phyloP scores from a whole-genome alignment of 2,329 filamentous ascomycete genomes.

The Epichloe coenophiala region DNA sequence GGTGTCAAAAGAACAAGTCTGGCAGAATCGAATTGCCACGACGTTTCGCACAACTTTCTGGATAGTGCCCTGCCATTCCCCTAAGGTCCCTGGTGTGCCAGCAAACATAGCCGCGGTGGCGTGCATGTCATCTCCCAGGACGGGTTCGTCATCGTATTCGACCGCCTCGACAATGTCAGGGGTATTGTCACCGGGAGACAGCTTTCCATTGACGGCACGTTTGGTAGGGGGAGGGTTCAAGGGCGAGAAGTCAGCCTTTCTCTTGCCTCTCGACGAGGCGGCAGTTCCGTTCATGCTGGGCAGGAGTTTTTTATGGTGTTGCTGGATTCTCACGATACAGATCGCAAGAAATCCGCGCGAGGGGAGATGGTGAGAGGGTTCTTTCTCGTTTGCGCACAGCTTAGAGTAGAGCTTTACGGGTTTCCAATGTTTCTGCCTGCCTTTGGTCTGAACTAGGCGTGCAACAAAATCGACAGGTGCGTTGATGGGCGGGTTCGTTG shows the following conservation, averaged over 20 bases:
- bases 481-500: background rate
- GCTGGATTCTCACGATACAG: background rate
- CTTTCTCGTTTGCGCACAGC: background rate
- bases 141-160: conserved; percentile 27
- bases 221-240: conserved; percentile 23
- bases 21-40: conserved; percentile 97
- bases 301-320: background rate
- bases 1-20: conserved; percentile 97
- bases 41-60: conserved; percentile 90
- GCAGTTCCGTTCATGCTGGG: conserved; percentile 30
- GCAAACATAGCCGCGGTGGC: conserved; percentile 21
- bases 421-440: background rate
- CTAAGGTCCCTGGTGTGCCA: conserved; percentile 25
- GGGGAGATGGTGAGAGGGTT: background rate
- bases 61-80: conserved; percentile 90
- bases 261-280: conserved; percentile 32
- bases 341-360: conserved; percentile 6
- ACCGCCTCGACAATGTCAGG: conserved; percentile 23
- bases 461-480: too few relatives aligned
- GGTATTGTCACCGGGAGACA: conserved; percentile 36
- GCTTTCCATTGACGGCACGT: conserved; percentile 31
- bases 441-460: background rate
- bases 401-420: background rate
- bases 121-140: conserved; percentile 26
- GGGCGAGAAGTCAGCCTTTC: conserved; percentile 34